Evolutionary conservation across 768 basidiomycete genomes (phyloP).

Genomic region (Tremella fuciformis): DNA sequence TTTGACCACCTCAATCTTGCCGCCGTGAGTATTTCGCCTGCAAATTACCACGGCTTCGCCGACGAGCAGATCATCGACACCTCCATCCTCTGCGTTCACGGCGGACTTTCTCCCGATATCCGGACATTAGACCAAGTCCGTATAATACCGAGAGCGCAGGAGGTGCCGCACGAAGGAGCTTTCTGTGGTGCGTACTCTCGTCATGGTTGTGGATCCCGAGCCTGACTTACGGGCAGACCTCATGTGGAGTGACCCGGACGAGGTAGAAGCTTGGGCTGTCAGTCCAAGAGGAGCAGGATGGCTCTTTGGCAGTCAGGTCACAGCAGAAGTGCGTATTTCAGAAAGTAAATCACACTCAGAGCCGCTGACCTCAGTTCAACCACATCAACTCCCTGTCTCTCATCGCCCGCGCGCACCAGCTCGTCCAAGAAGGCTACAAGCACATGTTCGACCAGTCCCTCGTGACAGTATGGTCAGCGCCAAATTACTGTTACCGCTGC

Average conservation of each 20-base stretch:
- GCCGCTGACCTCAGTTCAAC: constrained; percentile 63
- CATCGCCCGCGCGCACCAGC: constrained; percentile 93
- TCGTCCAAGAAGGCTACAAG: constrained; percentile 61
- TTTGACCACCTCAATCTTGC: constrained; percentile 95
- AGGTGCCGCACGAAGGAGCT: constrained; percentile 56
- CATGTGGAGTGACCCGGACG: constrained; percentile 98
- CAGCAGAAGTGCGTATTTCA: constrained; percentile 63
- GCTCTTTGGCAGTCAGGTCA: constrained; percentile 84
- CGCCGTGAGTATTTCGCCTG: constrained; percentile 61
- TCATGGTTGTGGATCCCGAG: not conserved
- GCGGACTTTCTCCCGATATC: constrained; percentile 93
- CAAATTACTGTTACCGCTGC: constrained; percentile 56
- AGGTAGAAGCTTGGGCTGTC: constrained; percentile 94
- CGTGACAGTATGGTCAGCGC: constrained; percentile 52
- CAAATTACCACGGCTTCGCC: not conserved
- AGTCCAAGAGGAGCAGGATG: constrained; percentile 95
- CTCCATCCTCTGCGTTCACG: constrained; percentile 87
- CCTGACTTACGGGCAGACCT: constrained; percentile 61
- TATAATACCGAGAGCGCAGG: constrained; percentile 65
- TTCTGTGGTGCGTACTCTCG: constrained; percentile 53
- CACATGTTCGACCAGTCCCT: constrained; percentile 51
- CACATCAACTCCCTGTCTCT: constrained; percentile 81
- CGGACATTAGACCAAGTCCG: constrained; percentile 91
- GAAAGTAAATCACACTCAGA: not conserved
- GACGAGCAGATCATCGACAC: constrained; percentile 83